Evolutionary conservation across 176 grass and related monocot genomes (phyloP).

Genomic region (maize (Zea mays)): DNA sequence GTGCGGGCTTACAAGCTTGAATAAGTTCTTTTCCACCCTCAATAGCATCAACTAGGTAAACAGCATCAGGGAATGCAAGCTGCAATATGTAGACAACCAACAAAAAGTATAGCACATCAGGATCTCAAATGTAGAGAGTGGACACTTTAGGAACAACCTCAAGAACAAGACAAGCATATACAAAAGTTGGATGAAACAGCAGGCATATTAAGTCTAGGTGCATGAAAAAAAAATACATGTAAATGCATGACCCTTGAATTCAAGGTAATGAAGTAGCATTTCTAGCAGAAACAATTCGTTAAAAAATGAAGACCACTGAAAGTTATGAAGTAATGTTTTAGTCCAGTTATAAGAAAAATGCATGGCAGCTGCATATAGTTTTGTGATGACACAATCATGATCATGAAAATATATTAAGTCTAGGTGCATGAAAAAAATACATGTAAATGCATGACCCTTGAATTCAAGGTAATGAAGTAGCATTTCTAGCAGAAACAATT

Average conservation of each 20-base stretch:
- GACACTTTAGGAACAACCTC: conserved; percentile 10
- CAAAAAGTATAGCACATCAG: conserved; percentile 6
- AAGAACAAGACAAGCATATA: not conserved
- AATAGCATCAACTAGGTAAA: conserved; percentile 94
- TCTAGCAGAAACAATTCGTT: not conserved
- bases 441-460: not conserved
- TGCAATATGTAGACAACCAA: conserved; percentile 46
- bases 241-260: not conserved
- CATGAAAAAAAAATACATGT: not conserved
- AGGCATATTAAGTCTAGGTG: not conserved
- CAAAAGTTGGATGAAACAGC: conserved; percentile 20
- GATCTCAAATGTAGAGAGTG: conserved; percentile 7
- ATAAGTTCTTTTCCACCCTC: conserved; percentile 71
- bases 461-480: not conserved
- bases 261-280: not conserved
- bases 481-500: conserved; percentile 3
- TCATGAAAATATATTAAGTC: not conserved
- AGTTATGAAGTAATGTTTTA: not conserved
- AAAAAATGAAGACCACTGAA: not conserved
- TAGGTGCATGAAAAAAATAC: not conserved
- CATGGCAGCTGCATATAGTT: not conserved
- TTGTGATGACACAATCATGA: not conserved
- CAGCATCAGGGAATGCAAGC: conserved; percentile 79
- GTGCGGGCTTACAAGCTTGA: conserved; percentile 88
- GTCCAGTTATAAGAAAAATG: not conserved